Evolutionary conservation across 768 basidiomycete species (phyloP), one percentile per base, ranked within the genome.

Genomic region (Leccinum ochraceum): DNA sequence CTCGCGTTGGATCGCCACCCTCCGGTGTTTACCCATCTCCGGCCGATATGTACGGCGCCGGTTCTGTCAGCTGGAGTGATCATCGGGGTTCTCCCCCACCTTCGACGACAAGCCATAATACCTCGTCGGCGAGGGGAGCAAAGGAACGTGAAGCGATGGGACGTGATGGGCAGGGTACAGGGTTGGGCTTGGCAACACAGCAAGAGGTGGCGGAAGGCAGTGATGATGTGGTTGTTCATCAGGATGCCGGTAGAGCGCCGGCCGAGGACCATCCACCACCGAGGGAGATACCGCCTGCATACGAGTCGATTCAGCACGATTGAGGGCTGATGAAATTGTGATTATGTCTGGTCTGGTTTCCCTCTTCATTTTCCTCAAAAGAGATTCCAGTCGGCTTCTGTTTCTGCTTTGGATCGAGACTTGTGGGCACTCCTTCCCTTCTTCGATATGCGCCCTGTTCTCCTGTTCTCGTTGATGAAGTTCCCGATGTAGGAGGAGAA

Each of bases 211-310:
- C 58, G n/a, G 70, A 70, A 53, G 67, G 65, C 36, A 63, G 61
- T 24, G 59, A 55, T 13, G 69, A 64, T 17, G 67, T 72, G 0
- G 67, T 72, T 10, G 71, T 72, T 2, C 72, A 73, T 52, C 64
- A 65, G 28, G 72, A 73, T 44, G 72, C 62, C 0, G 72, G 72
- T 6, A 46, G 69, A 49, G 72, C 70, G 0, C 68, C 68, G 4
- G 48, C 37, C 57, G 68, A 64, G 7, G 66, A 67, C 34, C 63
- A 56, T 20, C 24, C 20, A 2, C 55, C 62, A 14, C 71, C 67
- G 4, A 67, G 61, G 26, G 72, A 73, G 58, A 70, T 73, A 20
- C 72, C 71, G 0, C 71, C 71, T 11, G 28, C 71, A 2, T 73
- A 73, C 53, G 71, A 73, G 0, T 73, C 71, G 13, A 73, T 73